These are phyloP conservation scores for Cladophialophora psammophila DNA, from an alignment of 2,329 filamentous ascomycete genomes.

Conservation along the genomic window DNA sequence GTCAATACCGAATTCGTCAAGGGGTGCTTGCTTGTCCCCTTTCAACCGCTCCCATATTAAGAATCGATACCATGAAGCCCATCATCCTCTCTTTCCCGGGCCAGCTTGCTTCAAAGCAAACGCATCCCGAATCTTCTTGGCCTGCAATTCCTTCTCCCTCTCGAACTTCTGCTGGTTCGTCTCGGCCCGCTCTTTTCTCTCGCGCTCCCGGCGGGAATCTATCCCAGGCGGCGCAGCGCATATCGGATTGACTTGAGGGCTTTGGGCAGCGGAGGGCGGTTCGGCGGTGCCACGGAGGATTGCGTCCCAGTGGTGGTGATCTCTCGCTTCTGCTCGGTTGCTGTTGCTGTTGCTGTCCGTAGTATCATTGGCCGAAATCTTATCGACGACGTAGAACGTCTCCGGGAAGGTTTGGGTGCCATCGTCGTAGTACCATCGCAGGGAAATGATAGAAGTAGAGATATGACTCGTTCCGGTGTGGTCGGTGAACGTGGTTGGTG, in stretches of 20 bases:
- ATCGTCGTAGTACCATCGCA: constrained; percentile 36
- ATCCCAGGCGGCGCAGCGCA: constrained; percentile 9
- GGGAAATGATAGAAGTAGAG: constrained; percentile 28
- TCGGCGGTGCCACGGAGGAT: constrained; percentile 28
- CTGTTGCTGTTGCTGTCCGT: neutral
- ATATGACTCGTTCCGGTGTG: constrained; percentile 23
- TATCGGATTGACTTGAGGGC: constrained; percentile 22
- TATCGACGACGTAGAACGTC: constrained; percentile 37
- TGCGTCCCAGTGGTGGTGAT: constrained; percentile 27
- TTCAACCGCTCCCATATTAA: too few relatives aligned
- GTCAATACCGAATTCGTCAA: too few relatives aligned
- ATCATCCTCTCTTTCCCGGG: constrained; percentile 13
- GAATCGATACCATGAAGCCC: too few relatives aligned
- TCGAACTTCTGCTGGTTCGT: constrained; percentile 26
- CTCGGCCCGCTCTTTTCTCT: constrained; percentile 22
- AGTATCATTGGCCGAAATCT: constrained; percentile 6
- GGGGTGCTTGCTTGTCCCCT: too few relatives aligned
- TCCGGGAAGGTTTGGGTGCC: constrained; percentile 35
- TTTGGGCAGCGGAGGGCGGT: constrained; percentile 6
- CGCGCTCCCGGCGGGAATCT: constrained; percentile 18
- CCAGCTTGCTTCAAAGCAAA: constrained; percentile 11
- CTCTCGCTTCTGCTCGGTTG: neutral
- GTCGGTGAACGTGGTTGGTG: constrained; percentile 26
- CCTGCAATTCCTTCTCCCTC: constrained; percentile 28
- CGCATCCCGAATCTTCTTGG: constrained; percentile 25